A percentile compares a stretch with the other conserved stretches of the same genome.
These are phyloP conservation scores for Plicaturopsis crispa DNA, from an alignment of 768 basidiomycete species.

Conservation along the genomic window DNA sequence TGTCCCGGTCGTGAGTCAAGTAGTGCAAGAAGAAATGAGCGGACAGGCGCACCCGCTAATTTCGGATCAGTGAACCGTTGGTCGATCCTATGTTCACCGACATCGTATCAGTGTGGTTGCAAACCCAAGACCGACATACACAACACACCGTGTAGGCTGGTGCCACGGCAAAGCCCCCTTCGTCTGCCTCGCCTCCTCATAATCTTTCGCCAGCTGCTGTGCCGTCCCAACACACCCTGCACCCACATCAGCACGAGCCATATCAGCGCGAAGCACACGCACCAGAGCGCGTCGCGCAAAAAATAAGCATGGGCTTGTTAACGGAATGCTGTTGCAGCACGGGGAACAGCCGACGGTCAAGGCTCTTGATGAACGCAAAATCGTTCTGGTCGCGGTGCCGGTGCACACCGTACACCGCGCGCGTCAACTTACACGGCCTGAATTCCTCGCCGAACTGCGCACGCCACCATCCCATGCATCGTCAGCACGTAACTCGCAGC, in stretches of 20 bases:
- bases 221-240: conserved; percentile 62
- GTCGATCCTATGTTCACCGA: conserved; percentile 43
- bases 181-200: conserved; percentile 43
- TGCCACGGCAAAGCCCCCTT: conserved; percentile 62
- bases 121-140: neutral
- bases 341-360: conserved; percentile 69
- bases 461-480: neutral
- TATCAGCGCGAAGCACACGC: neutral
- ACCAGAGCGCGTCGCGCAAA: conserved; percentile 65
- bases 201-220: conserved; percentile 69
- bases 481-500: too few relatives aligned
- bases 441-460: conserved; percentile 87
- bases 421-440: conserved; percentile 74
- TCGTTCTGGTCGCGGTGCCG: conserved; percentile 64
- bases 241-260: neutral
- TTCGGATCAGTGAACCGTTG: conserved; percentile 60
- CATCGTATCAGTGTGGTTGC: conserved; percentile 3
- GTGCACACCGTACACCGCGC: conserved; percentile 65
- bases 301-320: conserved; percentile 83
- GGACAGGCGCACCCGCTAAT: conserved; percentile 45
- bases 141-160: conserved; percentile 41
- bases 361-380: conserved; percentile 61
- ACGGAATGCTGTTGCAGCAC: conserved; percentile 66
- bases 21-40: neutral
- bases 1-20: conserved; percentile 13